Base-by-base conservation (phyloP, 1,139 yeast species). In the Debaryomycetaceae sp. region DNA sequence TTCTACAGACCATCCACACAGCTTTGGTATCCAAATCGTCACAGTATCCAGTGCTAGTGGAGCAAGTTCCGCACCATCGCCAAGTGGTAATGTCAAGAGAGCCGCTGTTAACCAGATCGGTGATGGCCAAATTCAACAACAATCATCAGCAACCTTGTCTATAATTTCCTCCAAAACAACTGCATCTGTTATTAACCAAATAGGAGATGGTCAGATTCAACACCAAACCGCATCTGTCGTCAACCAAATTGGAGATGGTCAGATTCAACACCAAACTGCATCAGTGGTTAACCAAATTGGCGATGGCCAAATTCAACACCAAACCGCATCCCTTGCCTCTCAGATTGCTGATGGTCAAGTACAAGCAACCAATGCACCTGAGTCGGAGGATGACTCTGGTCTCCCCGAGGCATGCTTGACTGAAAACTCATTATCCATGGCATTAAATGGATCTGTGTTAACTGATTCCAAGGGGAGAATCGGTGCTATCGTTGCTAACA, bases 401-500 rank as follows among this genome's bases (percentile, higher is more conserved):
- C 39, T 52, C 39, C 54, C 62, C 34, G 48, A 53, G 24, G 71
- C 88, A 37, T 84, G 91, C 66, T 59, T 65, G 46, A 64, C 76
- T 49, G 64, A 62, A 39, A 73, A 75, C 56, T 72, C 87, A 45
- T 75, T 84, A 60, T 59, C 81, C 43, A 70, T 85, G 78, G 66
- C 69, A 31, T 77, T 85, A 60, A 63, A 72, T 42, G 75, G 61
- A 41, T 69, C 81, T 55, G 59, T 81, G 50, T 74, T 85, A 64
- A 76, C 75, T 39, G 93, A 85, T 61, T 62, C 78, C 44, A 56
- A 69, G 48, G 89, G 88, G 49, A 83, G 93, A 80, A 71, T 85
- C 54, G 93, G 93, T 62, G 81, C 90, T 48, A 84, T 85, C 66
- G 93, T 85, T 60, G 86, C 91, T 52, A 85, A 84, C 83, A 80